Conservation (phyloP, 1,139 yeast genomes). For the Petasospora fabianii region DNA sequence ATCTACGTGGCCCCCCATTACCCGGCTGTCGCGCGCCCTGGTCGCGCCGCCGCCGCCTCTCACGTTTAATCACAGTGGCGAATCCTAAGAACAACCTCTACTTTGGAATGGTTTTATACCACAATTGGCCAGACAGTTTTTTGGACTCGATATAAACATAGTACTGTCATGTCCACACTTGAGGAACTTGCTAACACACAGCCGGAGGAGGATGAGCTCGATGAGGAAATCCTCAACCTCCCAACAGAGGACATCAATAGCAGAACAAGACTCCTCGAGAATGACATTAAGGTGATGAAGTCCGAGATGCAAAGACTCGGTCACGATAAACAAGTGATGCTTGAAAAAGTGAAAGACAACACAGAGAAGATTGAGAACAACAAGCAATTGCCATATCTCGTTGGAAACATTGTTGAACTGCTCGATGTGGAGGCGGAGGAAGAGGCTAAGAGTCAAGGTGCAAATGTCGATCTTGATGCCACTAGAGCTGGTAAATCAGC, state of each 20-base stretch:
- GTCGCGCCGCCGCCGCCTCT: background rate
- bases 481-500: slow-evolving; percentile 95
- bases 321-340: slow-evolving; percentile 91
- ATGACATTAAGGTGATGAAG: slow-evolving; percentile 93
- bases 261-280: slow-evolving; percentile 84
- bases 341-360: slow-evolving; percentile 91
- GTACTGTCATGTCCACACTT: slow-evolving; percentile 13
- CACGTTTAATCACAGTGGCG: slow-evolving; percentile 2
- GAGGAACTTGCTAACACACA: slow-evolving; percentile 46
- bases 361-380: slow-evolving; percentile 95
- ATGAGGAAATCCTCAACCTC: slow-evolving; percentile 74
- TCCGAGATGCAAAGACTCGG: slow-evolving; percentile 87
- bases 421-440: slow-evolving; percentile 85
- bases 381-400: slow-evolving; percentile 91
- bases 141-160: no score
- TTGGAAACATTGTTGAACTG: slow-evolving; percentile 96
- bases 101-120: background rate
- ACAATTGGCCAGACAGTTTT: no score
- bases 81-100: background rate
- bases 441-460: slow-evolving; percentile 72
- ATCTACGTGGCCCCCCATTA: no score
- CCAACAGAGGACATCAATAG: slow-evolving; percentile 82
- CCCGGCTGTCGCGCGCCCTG: slow-evolving; percentile 6
- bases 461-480: slow-evolving; percentile 91
- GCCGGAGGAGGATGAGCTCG: slow-evolving; percentile 53